Evolutionary conservation across 192 early-diverging fungal species (phyloP), one percentile per base, ranked within the genome.

Genomic region (Allomyces arbusculus): DNA sequence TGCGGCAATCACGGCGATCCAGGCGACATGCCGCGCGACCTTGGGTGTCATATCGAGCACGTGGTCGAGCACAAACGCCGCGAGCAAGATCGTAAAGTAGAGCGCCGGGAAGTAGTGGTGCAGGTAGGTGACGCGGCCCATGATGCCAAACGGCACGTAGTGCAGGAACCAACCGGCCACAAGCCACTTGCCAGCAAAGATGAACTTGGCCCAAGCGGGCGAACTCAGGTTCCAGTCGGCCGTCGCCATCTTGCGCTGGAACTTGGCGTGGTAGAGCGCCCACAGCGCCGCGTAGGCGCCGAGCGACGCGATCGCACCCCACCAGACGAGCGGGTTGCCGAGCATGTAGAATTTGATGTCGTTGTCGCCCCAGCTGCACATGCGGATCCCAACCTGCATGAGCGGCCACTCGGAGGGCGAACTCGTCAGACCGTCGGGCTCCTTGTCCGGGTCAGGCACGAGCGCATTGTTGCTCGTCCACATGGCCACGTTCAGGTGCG

Each of bases 21-120:
- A 75, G 82, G 82, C 61, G 76, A 61, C 61, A 61, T 74, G 55
- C 62, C 58, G 20, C 75, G 68, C 61, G 44, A 58, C 45, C 61
- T 69, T 68, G 11, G 63, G 24, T 33, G 50, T 61, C 16, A 61
- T 45, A 20, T 44, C 20, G 33, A 61, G 40, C 40, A 84, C 66
- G 66, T 92, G 90, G 69, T 99, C 92, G 22, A 91, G 62, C 23
- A 90, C 28, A 70, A 82, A 88, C 10, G 82, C 83, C 12, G 85
- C 76, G 67, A 87, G 78, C 64, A 97, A 81, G 67, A 95, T 84
- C 20, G 86, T 84, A 80, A 95, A 99, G 74, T 97, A 95, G 26
- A 95, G 70, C 0, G 92, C 90, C 1, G 94, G 93, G 77, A 95
- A 95, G 72, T 97, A 97, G 74, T 97, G 95, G 71, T 99, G 95